These are phyloP conservation scores for Gracilaria vermiculophylla DNA, from an alignment of 23 red algal species.

Conservation along the genomic window DNA sequence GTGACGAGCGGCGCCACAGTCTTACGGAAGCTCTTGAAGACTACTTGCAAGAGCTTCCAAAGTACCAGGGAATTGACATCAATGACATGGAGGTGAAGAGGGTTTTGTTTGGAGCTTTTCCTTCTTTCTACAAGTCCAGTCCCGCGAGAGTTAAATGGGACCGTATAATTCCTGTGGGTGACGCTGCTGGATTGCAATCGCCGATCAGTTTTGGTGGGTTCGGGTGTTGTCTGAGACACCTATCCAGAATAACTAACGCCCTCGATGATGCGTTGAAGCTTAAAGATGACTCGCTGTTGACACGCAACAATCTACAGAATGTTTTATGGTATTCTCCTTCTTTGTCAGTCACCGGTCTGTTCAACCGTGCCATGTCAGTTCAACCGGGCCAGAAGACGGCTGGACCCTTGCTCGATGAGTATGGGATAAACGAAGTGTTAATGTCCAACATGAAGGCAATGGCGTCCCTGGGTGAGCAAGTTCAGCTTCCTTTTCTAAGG, in stretches of 20 bases:
- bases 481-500: slow-evolving; percentile 78
- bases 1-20: slow-evolving; percentile 48
- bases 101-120: slow-evolving; percentile 86
- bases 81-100: slow-evolving; percentile 57
- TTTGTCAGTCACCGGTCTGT: slow-evolving; percentile 80
- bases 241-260: slow-evolving; percentile 58
- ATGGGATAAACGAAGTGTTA: slow-evolving; percentile 62
- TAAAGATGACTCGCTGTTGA: slow-evolving; percentile 33
- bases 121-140: slow-evolving; percentile 49
- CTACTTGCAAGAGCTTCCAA: slow-evolving; percentile 68
- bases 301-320: slow-evolving; percentile 35
- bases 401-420: slow-evolving; percentile 53
- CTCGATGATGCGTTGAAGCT: slow-evolving; percentile 64
- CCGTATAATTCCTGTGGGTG: slow-evolving; percentile 75
- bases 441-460: slow-evolving; percentile 73
- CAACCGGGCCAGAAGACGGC: slow-evolving; percentile 43
- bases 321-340: slow-evolving; percentile 82
- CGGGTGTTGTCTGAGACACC: slow-evolving; percentile 85
- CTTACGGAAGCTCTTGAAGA: slow-evolving; percentile 70
- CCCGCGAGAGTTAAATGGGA: slow-evolving; percentile 67
- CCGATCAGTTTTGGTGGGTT: slow-evolving; percentile 96
- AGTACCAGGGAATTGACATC: slow-evolving; percentile 68
- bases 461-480: slow-evolving; percentile 45
- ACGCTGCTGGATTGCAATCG: slow-evolving; percentile 83
- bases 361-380: slow-evolving; percentile 85